These are phyloP conservation scores for Yamadazyma blattariae DNA, from an alignment of 1,139 yeast genomes.

Conservation along the genomic window DNA sequence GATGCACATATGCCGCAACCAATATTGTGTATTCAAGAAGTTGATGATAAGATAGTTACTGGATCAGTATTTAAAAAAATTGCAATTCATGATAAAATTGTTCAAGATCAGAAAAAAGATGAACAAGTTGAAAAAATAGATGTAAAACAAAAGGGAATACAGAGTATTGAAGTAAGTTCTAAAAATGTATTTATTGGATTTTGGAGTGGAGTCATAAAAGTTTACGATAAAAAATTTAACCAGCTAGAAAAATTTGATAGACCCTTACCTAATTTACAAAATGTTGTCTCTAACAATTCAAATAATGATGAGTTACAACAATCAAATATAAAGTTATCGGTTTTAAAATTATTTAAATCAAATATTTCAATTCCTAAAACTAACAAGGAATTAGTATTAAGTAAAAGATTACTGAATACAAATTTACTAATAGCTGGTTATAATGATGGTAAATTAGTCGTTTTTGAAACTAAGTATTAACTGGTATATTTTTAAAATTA, in stretches of 20 bases:
- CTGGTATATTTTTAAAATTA: constrained; percentile 12
- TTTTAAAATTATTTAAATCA: constrained; percentile 11
- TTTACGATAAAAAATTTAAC: constrained; percentile 13
- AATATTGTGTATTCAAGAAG: constrained; percentile 33
- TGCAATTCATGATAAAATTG: constrained; percentile 20
- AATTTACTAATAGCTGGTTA: constrained; percentile 31
- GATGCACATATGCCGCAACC: constrained; percentile 50
- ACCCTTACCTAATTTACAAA: constrained; percentile 15
- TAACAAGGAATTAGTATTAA: not conserved
- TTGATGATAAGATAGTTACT: constrained; percentile 24
- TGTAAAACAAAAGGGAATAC: constrained; percentile 22
- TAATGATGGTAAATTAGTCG: constrained; percentile 32
- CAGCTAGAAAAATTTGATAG: constrained; percentile 11
- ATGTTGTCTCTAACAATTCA: constrained; percentile 10
- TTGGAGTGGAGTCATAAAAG: constrained; percentile 40
- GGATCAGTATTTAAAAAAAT: constrained; percentile 43
- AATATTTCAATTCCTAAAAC: not conserved
- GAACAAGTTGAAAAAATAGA: constrained; percentile 10
- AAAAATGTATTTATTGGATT: constrained; percentile 25
- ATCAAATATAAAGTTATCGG: constrained; percentile 16
- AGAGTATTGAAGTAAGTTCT: constrained; percentile 10
- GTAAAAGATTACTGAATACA: constrained; percentile 10
- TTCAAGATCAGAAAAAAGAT: too few species aligned
- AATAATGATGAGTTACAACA: constrained; percentile 9
- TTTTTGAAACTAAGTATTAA: constrained; percentile 9